Conservation (phyloP, 1,284 basidiomycete species). For the Leccinum huronense region DNA sequence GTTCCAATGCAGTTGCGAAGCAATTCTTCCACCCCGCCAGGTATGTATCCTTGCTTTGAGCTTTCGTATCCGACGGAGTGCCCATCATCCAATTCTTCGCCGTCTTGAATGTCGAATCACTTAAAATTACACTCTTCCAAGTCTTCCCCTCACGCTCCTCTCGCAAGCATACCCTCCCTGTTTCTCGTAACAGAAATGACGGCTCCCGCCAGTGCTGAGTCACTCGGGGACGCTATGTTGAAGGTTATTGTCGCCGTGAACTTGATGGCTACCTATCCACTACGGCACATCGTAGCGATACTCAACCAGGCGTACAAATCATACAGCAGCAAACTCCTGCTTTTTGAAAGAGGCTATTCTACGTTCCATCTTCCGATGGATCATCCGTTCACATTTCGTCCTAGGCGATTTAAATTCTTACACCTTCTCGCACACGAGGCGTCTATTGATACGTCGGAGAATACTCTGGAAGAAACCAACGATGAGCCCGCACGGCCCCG, state of each 20-base stretch:
- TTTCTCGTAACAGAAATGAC: too few species aligned
- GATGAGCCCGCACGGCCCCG: conserved; percentile 24
- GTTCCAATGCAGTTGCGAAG: conserved; percentile 15
- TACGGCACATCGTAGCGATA: conserved; percentile 74
- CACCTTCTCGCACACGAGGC: conserved; percentile 37
- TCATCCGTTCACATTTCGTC: conserved; percentile 58
- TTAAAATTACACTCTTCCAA: too few species aligned
- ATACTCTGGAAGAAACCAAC: conserved; percentile 22
- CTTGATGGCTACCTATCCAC: conserved; percentile 61
- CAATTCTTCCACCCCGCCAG: conserved; percentile 44
- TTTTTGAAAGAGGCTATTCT: conserved; percentile 59
- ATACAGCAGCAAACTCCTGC: conserved; percentile 62
- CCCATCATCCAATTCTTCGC: conserved; percentile 58
- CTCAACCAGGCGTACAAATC: conserved; percentile 64
- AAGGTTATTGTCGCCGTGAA: conserved; percentile 56
- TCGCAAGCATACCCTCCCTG: too few species aligned
- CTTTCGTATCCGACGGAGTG: conserved; percentile 52
- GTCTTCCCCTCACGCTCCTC: too few species aligned
- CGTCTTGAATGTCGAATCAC: conserved; percentile 22
- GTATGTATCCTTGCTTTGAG: conserved; percentile 35
- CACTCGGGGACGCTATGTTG: conserved; percentile 63
- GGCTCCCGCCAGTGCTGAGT: too few species aligned
- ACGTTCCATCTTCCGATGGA: conserved; percentile 57
- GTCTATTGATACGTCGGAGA: conserved; percentile 11
- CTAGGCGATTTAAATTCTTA: conserved; percentile 61